Conservation (phyloP, 805 yeast genomes). For the Candida pini region DNA sequence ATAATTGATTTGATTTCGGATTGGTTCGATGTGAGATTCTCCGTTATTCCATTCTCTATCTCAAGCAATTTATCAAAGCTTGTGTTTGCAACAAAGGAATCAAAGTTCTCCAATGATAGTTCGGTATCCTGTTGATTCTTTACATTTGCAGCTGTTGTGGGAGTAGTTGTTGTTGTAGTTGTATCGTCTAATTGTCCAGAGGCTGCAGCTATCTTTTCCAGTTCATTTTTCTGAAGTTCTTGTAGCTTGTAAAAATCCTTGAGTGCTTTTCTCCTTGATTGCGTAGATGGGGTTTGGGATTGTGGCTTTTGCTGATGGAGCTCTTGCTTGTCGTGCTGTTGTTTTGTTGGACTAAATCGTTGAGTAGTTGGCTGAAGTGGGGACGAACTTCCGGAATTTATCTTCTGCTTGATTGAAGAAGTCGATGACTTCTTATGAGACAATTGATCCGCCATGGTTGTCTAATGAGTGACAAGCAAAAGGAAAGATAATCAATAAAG, state of each 20-base stretch:
- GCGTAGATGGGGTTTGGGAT: conserved; percentile 11
- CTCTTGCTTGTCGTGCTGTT: too few relatives aligned
- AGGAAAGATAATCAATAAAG: too few relatives aligned
- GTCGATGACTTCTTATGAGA: conserved; percentile 12
- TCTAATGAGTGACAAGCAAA: too few relatives aligned
- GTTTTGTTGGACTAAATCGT: neutral
- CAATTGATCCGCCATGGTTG: conserved; percentile 17
- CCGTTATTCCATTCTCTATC: conserved; percentile 37
- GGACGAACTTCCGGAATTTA: conserved; percentile 1
- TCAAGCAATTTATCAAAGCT: conserved; percentile 29
- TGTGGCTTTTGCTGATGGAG: conserved; percentile 3
- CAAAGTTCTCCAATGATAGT: conserved; percentile 26
- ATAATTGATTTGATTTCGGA: conserved; percentile 64
- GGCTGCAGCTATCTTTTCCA: conserved; percentile 5
- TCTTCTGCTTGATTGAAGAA: conserved; percentile 2
- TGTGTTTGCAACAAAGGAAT: conserved; percentile 25
- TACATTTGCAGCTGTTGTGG: too few relatives aligned
- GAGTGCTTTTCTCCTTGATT: conserved; percentile 33
- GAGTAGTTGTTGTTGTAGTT: neutral
- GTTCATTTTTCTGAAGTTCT: conserved; percentile 22
- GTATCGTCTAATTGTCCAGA: neutral
- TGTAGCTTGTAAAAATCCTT: conserved; percentile 38
- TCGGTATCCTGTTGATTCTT: conserved; percentile 10
- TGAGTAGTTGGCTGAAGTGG: neutral
- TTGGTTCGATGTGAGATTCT: conserved; percentile 45